Evolutionary conservation across 495 filamentous ascomycete genomes (phyloP).

Genomic region (Aspergillus asperescens): DNA sequence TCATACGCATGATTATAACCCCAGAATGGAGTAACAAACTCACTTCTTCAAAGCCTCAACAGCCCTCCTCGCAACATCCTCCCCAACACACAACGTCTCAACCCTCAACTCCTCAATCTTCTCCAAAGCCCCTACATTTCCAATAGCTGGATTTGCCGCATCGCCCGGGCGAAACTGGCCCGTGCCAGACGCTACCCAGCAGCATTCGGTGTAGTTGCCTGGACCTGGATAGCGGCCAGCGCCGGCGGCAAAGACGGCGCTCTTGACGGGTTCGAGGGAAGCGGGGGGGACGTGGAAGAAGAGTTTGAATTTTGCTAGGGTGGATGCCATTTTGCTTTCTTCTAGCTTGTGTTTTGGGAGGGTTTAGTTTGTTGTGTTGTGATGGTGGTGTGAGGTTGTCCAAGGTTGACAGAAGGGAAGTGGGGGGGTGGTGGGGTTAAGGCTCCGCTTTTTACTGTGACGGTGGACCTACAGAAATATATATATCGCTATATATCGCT

Average conservation of each 20-base stretch:
- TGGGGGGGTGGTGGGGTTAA: background rate
- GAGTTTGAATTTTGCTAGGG: constrained; percentile 43
- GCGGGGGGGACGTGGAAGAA: constrained; percentile 53
- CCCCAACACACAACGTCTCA: constrained; percentile 45
- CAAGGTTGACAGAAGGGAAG: background rate
- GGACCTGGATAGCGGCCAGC: constrained; percentile 54
- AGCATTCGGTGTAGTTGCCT: constrained; percentile 58
- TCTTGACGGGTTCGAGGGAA: constrained; percentile 48
- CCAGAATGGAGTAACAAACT: constrained; percentile 20
- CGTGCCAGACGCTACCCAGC: constrained; percentile 50
- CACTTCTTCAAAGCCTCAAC: constrained; percentile 56
- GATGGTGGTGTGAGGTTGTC: too few species aligned
- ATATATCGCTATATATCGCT: too few species aligned
- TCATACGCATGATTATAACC: background rate
- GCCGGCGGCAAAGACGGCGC: constrained; percentile 59
- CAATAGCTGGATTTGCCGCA: constrained; percentile 55
- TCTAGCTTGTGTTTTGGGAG: too few species aligned
- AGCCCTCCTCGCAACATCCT: constrained; percentile 24
- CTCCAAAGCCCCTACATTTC: constrained; percentile 46
- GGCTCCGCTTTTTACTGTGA: too few species aligned
- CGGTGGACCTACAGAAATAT: too few species aligned
- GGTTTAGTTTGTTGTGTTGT: too few species aligned
- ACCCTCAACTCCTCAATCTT: constrained; percentile 46
- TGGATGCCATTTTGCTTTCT: constrained; percentile 1
- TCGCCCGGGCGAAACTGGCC: constrained; percentile 57